Base-by-base conservation (phyloP, 1,139 yeast species). In the Lodderomyces margitis region DNA sequence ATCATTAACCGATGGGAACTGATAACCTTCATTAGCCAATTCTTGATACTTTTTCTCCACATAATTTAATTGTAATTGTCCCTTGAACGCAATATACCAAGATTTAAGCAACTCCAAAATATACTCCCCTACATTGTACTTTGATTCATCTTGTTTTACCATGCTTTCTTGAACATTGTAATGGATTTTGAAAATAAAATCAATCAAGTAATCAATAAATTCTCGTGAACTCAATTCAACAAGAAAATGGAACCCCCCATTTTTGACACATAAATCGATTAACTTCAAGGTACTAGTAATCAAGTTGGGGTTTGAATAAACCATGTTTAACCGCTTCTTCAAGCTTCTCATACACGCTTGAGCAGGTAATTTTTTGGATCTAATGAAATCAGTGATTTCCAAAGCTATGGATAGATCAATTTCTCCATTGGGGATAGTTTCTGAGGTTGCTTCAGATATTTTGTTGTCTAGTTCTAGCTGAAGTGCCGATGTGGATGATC, bases 391-490 rank as follows among this genome's bases (percentile, higher is more conserved):
- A 42, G 96, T 87, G 44, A 92, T 79, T 58, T 92, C 98, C 47
- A 92, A 70, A 8, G 94, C 91, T 39, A 79, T 71, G 5, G 83
- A 79, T 48, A 87, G 73, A 54, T 92, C 97, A 42, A 87, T 75
- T 54, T 89, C 96, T 2, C 98, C 98, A 56, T 86, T 82, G 2
- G 98, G 98, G 40, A 92, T 84, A 16, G 87, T 68, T 60, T 88
- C 96, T 25, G 92, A 83, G 0, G 98, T 89, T 11, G 97, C 96
- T 50, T 77, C 80, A 41, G 75, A 76, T 39, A 91, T 79, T 53
- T 83, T 78, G 44, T 70, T 74, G 49, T 86, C 95, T 34, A 87
- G 67, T 45, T 70, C 75, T 16, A 74, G 74, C 4, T 71, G 64
- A 14, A 73, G 62, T 15, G 68, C 64, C 4, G 49, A 40, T 8